A percentile compares a stretch with the other conserved stretches of the same genome.
These are phyloP conservation scores for Rhodofomes roseus DNA, from an alignment of 1,284 basidiomycete genomes.

Conservation along the genomic window DNA sequence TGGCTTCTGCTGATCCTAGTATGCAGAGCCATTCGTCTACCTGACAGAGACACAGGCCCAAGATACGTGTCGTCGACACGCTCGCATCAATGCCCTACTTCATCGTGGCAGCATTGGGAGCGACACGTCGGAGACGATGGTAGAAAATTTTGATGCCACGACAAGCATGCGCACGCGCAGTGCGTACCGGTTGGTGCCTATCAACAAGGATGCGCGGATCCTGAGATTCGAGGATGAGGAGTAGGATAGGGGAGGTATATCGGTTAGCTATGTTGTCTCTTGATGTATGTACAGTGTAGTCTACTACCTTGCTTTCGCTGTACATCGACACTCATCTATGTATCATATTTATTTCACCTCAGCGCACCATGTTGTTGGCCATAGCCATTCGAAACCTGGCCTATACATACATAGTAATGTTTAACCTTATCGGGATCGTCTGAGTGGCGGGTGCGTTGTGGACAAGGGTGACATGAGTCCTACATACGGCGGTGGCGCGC, in stretches of 20 bases:
- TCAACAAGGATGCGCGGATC: conserved; percentile 88
- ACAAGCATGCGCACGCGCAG: conserved; percentile 45
- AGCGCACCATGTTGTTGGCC: neutral
- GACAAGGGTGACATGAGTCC: too few relatives aligned
- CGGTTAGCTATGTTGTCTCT: neutral
- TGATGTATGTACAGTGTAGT: neutral
- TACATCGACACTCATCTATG: neutral
- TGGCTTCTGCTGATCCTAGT: neutral
- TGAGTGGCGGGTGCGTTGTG: too few relatives aligned
- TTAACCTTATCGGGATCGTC: too few relatives aligned
- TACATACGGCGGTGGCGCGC: too few relatives aligned
- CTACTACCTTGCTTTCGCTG: neutral
- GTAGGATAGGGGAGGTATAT: too few relatives aligned
- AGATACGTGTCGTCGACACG: conserved; percentile 55
- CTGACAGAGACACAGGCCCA: conserved; percentile 45
- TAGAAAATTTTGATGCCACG: conserved; percentile 38
- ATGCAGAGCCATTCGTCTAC: conserved; percentile 73
- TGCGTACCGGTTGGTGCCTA: conserved; percentile 79
- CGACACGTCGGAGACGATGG: conserved; percentile 67
- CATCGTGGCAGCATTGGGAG: conserved; percentile 72
- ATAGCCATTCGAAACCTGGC: too few relatives aligned
- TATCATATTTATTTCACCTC: neutral
- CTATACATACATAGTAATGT: too few relatives aligned
- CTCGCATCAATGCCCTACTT: conserved; percentile 87
- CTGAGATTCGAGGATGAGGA: conserved; percentile 81